phyloP scores from a whole-genome alignment of 345 rosid genomes.

The Theobroma cacao region DNA sequence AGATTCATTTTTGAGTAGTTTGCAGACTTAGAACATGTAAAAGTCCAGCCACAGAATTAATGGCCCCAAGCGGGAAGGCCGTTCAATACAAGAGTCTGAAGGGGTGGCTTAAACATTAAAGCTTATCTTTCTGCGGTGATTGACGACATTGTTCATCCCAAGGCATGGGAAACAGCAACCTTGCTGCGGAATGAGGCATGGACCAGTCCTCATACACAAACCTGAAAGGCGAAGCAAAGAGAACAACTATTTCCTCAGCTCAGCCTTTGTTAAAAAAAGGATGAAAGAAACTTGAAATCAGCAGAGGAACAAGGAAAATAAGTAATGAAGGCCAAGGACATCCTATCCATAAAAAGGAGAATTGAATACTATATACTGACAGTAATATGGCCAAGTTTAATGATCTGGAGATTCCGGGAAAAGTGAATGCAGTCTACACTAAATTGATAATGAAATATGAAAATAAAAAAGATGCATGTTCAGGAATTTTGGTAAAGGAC shows the following conservation, averaged over 20 bases:
- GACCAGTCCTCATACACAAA: conserved; percentile 77
- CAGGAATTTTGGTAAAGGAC: background rate
- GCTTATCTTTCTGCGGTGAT: conserved; percentile 69
- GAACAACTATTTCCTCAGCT: background rate
- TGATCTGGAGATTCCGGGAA: no score
- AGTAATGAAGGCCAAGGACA: background rate
- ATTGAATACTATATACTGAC: no score
- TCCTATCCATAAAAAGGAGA: background rate
- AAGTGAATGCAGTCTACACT: no score
- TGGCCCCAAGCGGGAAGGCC: no score
- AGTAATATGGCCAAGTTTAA: background rate
- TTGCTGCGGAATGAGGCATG: conserved; percentile 92
- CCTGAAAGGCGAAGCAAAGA: conserved; percentile 27
- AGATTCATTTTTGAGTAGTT: no score
- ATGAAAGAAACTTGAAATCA: background rate
- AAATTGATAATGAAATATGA: background rate
- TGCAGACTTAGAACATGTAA: no score
- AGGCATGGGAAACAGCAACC: conserved; percentile 66
- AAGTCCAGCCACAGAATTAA: no score
- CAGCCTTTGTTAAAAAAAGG: background rate
- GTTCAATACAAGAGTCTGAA: no score
- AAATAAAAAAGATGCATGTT: background rate
- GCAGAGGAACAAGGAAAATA: background rate
- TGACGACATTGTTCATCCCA: conserved; percentile 88
- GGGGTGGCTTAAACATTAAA: no score